A percentile compares a stretch with the other conserved stretches of the same genome.
These are phyloP conservation scores for Alternaria sp. DNA, from an alignment of 2,329 filamentous ascomycete genomes.

Conservation along the genomic window DNA sequence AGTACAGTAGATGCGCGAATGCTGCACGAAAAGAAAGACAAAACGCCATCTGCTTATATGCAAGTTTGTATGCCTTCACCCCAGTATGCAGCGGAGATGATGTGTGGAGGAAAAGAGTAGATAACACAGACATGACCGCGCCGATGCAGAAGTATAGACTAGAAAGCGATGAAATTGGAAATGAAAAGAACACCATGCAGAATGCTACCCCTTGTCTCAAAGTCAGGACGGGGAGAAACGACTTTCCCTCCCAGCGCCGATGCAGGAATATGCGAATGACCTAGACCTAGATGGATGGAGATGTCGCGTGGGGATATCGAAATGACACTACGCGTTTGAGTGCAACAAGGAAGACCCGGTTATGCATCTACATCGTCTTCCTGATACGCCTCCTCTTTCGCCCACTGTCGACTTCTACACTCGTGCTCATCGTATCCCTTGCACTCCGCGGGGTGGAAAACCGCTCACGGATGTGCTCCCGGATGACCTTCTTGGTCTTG, in stretches of 20 bases:
- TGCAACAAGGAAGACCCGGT: neutral
- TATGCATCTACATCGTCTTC: conserved; percentile 37
- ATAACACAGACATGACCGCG: neutral
- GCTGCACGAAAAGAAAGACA: neutral
- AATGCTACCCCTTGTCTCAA: neutral
- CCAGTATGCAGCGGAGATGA: neutral
- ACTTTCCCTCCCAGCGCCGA: neutral
- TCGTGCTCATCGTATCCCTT: conserved; percentile 35
- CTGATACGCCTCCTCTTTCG: conserved; percentile 30
- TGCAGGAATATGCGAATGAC: neutral
- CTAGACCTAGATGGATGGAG: neutral
- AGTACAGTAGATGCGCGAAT: neutral
- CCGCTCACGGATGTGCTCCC: conserved; percentile 27
- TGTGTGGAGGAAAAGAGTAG: neutral
- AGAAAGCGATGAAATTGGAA: neutral
- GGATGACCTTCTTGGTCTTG: conserved; percentile 33
- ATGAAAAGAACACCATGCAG: neutral
- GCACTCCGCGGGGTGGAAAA: conserved; percentile 37
- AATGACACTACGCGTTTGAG: neutral
- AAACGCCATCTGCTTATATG: neutral
- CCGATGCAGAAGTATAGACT: neutral
- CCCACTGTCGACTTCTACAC: conserved; percentile 29
- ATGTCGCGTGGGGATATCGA: neutral
- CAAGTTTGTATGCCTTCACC: neutral
- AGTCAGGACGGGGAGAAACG: neutral